A percentile compares a stretch with the other conserved stretches of the same genome.
phyloP scores from a whole-genome alignment of 495 filamentous ascomycete genomes.

The Aspergillus cavernicola region DNA sequence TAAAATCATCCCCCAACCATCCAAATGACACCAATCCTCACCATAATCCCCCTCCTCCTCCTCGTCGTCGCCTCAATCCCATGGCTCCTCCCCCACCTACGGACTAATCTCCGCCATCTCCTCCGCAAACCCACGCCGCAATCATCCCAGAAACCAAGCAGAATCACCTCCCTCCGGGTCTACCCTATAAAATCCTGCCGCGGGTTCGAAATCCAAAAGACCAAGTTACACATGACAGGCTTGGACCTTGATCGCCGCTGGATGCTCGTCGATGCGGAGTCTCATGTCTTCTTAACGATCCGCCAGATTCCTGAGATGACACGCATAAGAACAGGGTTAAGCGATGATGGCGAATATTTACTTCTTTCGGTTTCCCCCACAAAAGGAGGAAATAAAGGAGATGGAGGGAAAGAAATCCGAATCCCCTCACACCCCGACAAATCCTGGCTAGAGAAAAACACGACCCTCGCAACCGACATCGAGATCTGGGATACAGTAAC shows the following conservation, averaged over 20 bases:
- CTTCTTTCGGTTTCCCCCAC: constrained; percentile 21
- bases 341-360: constrained; percentile 21
- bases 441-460: constrained; percentile 33
- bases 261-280: constrained; percentile 42
- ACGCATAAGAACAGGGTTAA: constrained; percentile 35
- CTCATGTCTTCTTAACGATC: constrained; percentile 40
- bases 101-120: not conserved
- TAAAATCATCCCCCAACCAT: too few species aligned
- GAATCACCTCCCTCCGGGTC: constrained; percentile 57
- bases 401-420: not conserved
- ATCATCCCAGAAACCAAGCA: constrained; percentile 14
- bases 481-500: constrained; percentile 41
- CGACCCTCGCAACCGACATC: constrained; percentile 24
- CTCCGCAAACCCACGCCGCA: not conserved
- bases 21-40: constrained; percentile 1
- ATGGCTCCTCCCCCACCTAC: constrained; percentile 3
- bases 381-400: not conserved
- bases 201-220: constrained; percentile 65
- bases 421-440: constrained; percentile 31
- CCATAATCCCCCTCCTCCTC: not conserved
- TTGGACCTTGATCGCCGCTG: constrained; percentile 73
- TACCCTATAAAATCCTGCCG: constrained; percentile 90
- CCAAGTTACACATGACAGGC: constrained; percentile 64
- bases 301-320: constrained; percentile 44
- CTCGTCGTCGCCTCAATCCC: not conserved